Base-by-base conservation (phyloP, 2,329 filamentous ascomycete species). In the Corynespora cassiicola region DNA sequence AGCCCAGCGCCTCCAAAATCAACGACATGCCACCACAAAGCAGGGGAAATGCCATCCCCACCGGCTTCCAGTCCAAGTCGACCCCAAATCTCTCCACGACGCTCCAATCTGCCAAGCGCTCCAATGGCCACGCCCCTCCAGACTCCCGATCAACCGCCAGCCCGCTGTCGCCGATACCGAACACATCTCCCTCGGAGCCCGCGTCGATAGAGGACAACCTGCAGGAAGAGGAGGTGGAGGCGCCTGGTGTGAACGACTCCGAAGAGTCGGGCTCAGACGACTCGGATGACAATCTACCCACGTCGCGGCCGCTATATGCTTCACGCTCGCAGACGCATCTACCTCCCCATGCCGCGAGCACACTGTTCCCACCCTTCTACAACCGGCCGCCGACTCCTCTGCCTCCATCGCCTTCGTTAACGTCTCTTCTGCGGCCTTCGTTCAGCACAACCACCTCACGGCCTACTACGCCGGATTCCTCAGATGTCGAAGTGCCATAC, bases 311-410 rank as follows among this genome's bases (percentile, higher is more conserved):
- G 19, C 66, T 73, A 20, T 70, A 67, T 46, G 71, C 70, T 42
- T 75, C 68, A 4, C 67, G 68, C 28, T 74, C 72, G 15, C 68
- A 76, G 31, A 71, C 66, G n/a, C 68, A 75, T 23, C 68, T 76
- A 2, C 56, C 63, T 1, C 69, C 52, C 14, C 61, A 64, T 16
- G 58, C 62, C 3, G 49, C 55, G 2, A 58, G 50, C 16, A 52
- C 56, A 6, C 57, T 75, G 48, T 87, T 86, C 65, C 94, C 94
- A 17, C 94, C 94, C 11, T 97, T 97, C 76, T 99, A 99, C 76
- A 95, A 95, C 50, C 84, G 92, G 3, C 94, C 94, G n/a, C 94
- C 94, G 0, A 96, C 90, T 2, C 92, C 94, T 3, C 77, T 97
- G 0, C 94, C 94, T 0, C 92, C 92, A 0, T 96, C 90, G 1